phyloP scores from a whole-genome alignment of 805 yeast species.

The Cyberlindnera mrakii region DNA sequence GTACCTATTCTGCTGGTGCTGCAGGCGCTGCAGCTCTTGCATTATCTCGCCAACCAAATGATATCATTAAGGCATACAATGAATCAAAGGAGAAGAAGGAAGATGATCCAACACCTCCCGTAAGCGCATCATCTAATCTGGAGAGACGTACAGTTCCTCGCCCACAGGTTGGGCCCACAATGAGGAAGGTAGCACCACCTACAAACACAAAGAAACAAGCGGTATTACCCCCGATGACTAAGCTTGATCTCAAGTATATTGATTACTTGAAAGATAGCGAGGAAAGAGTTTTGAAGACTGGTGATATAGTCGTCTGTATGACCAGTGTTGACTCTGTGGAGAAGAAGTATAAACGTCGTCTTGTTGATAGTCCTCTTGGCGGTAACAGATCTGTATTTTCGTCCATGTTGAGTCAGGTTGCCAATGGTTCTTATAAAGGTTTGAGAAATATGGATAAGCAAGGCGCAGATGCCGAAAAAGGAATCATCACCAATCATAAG shows the following conservation, averaged over 20 bases:
- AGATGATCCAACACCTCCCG: slow-evolving; percentile 4
- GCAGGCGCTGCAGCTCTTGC: slow-evolving; percentile 25
- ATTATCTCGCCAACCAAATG: slow-evolving; percentile 23
- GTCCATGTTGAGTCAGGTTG: slow-evolving; percentile 37
- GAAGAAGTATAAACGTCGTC: slow-evolving; percentile 47
- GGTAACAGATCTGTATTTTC: slow-evolving; percentile 31
- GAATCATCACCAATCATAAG: slow-evolving; percentile 20
- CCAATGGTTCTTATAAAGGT: slow-evolving; percentile 37
- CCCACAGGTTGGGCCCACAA: slow-evolving; percentile 6
- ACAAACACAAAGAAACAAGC: slow-evolving; percentile 7
- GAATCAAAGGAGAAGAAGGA: slow-evolving; percentile 7
- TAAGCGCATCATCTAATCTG: slow-evolving; percentile 5
- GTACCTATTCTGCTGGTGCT: slow-evolving; percentile 10
- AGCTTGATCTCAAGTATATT: slow-evolving; percentile 55
- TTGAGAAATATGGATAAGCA: slow-evolving; percentile 29
- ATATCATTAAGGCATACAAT: slow-evolving; percentile 19
- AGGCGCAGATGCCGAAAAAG: slow-evolving; percentile 26
- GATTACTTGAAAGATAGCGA: slow-evolving; percentile 45
- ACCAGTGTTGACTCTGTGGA: slow-evolving; percentile 46
- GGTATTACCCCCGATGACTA: slow-evolving; percentile 41
- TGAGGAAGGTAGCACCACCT: neutral
- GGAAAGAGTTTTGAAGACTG: slow-evolving; percentile 56
- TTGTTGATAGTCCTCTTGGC: slow-evolving; percentile 56
- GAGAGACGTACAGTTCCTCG: slow-evolving; percentile 5
- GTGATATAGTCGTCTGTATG: slow-evolving; percentile 42